Evolutionary conservation across 2,329 filamentous ascomycete species (phyloP).

Genomic region (Phialophora tarda): DNA sequence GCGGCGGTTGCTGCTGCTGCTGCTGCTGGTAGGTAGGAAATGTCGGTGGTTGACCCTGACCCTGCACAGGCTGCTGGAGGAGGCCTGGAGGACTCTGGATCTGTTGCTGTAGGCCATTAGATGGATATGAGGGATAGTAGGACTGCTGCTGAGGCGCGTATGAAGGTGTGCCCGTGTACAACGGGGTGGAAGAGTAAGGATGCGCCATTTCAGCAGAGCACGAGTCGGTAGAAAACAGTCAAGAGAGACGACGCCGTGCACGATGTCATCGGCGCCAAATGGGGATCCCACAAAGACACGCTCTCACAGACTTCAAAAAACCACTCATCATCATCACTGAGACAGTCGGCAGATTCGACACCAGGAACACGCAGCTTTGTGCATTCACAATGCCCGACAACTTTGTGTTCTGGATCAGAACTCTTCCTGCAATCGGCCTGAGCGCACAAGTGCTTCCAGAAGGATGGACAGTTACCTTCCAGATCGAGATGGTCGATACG

Average conservation of each 20-base stretch:
- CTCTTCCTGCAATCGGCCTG: neutral
- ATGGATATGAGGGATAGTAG: slow-evolving; percentile 39
- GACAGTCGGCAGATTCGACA: slow-evolving; percentile 16
- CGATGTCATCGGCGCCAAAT: slow-evolving; percentile 19
- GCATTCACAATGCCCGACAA: slow-evolving; percentile 11
- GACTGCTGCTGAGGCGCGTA: slow-evolving; percentile 40
- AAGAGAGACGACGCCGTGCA: slow-evolving; percentile 7
- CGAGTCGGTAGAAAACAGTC: slow-evolving; percentile 17
- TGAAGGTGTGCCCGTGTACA: slow-evolving; percentile 40
- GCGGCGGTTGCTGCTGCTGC: slow-evolving; percentile 19
- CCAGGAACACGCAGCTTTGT: neutral
- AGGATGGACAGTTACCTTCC: neutral
- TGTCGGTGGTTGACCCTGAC: slow-evolving; percentile 10
- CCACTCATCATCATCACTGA: slow-evolving; percentile 29
- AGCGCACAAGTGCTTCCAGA: neutral
- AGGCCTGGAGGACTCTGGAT: slow-evolving; percentile 34
- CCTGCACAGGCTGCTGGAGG: slow-evolving; percentile 27
- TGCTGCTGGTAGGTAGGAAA: slow-evolving; percentile 12
- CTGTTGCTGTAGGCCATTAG: slow-evolving; percentile 38
- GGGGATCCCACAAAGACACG: slow-evolving; percentile 19
- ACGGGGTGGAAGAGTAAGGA: slow-evolving; percentile 47
- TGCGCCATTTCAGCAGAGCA: slow-evolving; percentile 43
- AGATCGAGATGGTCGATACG: slow-evolving; percentile 12
- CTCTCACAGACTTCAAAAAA: slow-evolving; percentile 21
- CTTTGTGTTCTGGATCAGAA: slow-evolving; percentile 1